Evolutionary conservation across 2,329 filamentous ascomycete species (phyloP), one percentile per base, ranked within the genome.

Genomic region (Chaetomium strumarium): DNA sequence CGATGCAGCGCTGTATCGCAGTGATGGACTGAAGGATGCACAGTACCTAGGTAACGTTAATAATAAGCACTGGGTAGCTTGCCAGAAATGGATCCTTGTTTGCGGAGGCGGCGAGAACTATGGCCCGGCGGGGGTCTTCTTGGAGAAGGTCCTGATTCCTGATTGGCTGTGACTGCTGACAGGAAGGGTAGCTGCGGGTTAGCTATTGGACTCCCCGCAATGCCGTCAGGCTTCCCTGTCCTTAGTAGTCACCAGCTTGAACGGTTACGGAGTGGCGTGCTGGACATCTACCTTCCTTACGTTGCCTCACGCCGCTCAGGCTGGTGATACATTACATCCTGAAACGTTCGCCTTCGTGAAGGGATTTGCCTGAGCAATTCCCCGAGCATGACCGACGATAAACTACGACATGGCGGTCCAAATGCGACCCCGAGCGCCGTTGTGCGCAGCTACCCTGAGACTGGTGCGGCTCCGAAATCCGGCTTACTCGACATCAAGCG

Each of bases 401-500:
- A 20, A 42, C 14, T 16, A 37, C 47, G 38, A 54, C 42, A 63
- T 63, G 60, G 49, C 51, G 52, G 57, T 57, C 58, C 46, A 60
- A 43, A 49, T 49, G 24, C 55, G 60, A 46, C 55, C 53, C 19
- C 56, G 56, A 49, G 53, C 52, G 42, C 51, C 44, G 43, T 31
- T 44, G 29, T 49, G 46, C 51, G 40, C 46, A 17, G 47, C 41
- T 7, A 40, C 49, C 29, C 47, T 44, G 47, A 48, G 58, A 41
- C 44, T 42, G 20, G 49, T 49, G 34, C 55, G 52, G 17, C 47
- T 57, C 24, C 56, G 56, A 33, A 49, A 52, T 29, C 47, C 56
- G 5, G 48, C 61, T 44, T 63, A 53, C 46, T 61, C 58, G 36
- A 60, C 60, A 31, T 68, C 68, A 19, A 58, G 61, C 36, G 42